Evolutionary conservation across 148 eudicot species (phyloP), one percentile per base, ranked within the genome.

Genomic region (Nyssa sinensis): DNA sequence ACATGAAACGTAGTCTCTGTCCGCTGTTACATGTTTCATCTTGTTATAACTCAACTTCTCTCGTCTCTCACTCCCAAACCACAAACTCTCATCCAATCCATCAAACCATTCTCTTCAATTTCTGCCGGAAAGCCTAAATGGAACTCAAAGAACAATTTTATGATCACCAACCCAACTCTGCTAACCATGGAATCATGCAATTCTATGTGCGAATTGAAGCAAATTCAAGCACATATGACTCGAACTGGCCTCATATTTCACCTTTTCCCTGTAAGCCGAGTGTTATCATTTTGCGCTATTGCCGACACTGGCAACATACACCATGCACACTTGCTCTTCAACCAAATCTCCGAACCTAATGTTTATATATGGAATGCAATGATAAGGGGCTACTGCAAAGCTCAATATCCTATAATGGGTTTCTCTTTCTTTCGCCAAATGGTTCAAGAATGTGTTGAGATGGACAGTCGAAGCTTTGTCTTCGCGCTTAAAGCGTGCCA

Each of bases 341-440:
- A 80, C 44, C 83, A 80, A 6, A 78, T 88, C 65, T 27, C 53
- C 0, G 66, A 74, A 21, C 89, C 84, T 19, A 91, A 88, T 80
- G 88, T 87, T 24, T 91, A 85, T 58, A 91, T 88, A 17, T 91
- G 89, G 90, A 91, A 91, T 75, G 84, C 89, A 14, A 88, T 91
- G 87, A 86, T 91, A 24, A 91, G 87, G 75, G 90, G 95, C 14
- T 84, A 58, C 64, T 81, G 74, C 28, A 85, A 24, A 62, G 72
- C 71, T 37, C 67, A 41, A 19, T 55, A 73, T 23, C 79, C 83
- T 39, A 68, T 65, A 17, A 77, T 75, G 85, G 91, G 88, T 66
- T 65, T 91, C n/a, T 59, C 58, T 17, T 74, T 77, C 60, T 91
- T 88, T 47, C 73, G 86, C 0, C 61, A 60, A 73, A 85, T 91